Percentiles rank a stretch among this genome's conserved stretches.
These are phyloP conservation scores for Thecaphora thlaspeos DNA, from an alignment of 1,284 basidiomycete genomes.

Conservation along the genomic window DNA sequence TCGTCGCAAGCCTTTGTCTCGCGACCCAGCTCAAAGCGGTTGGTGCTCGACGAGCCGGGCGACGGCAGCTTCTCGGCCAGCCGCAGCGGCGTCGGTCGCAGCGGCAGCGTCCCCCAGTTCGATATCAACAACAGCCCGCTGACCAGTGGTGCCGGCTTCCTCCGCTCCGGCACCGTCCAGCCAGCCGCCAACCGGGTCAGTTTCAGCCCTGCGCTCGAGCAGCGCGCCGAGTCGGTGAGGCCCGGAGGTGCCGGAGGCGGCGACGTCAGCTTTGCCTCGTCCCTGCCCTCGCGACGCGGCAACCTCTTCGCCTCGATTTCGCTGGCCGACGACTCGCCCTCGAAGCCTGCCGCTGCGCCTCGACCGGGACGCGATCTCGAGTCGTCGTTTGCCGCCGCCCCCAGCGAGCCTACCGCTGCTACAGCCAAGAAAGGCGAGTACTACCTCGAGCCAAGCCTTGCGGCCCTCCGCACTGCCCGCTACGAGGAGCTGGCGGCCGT, in stretches of 20 bases:
- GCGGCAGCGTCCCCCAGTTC: conserved; percentile 33
- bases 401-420: conserved; percentile 14
- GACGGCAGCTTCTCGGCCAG: conserved; percentile 29
- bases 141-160: conserved; percentile 12
- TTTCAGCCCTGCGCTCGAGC: conserved; percentile 50
- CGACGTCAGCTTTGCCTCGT: conserved; percentile 39
- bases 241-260: conserved; percentile 27
- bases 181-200: conserved; percentile 32
- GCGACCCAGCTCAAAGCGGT: conserved; percentile 87
- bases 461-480: conserved; percentile 40
- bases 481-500: conserved; percentile 67
- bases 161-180: conserved; percentile 32
- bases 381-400: conserved; percentile 21
- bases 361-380: conserved; percentile 36
- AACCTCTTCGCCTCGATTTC: conserved; percentile 24
- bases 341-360: conserved; percentile 33
- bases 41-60: conserved; percentile 69
- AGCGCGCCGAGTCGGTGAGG: conserved; percentile 32
- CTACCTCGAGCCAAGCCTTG: conserved; percentile 45
- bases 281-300: conserved; percentile 35
- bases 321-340: conserved; percentile 29
- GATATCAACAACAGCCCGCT: conserved; percentile 18
- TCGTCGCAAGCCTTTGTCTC: conserved; percentile 66
- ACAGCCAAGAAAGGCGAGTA: conserved; percentile 43
- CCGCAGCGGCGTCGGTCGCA: conserved; percentile 22